A percentile compares a stretch with the other conserved stretches of the same genome.
Evolutionary conservation across 176 grass and related monocot genomes (phyloP).

Genomic region (Aechmea fasciata): DNA sequence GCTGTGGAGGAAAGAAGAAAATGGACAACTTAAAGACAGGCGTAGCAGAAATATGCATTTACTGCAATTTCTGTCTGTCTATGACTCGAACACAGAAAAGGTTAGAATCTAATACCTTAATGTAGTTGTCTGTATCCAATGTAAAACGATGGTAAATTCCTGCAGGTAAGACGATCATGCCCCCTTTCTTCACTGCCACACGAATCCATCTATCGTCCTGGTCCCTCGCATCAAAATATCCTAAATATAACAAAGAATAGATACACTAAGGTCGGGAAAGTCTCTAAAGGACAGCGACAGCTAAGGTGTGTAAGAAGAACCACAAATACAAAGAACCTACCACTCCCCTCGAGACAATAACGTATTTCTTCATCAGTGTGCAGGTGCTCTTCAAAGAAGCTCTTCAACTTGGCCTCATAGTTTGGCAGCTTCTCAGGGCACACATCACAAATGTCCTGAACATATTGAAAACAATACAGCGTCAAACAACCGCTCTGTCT

Average conservation of each 20-base stretch:
- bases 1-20: background rate
- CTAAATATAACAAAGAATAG: conserved; percentile 25
- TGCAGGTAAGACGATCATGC: conserved; percentile 93
- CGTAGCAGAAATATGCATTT: background rate
- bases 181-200: conserved; percentile 73
- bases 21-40: background rate
- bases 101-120: conserved; percentile 51
- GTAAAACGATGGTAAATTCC: conserved; percentile 97
- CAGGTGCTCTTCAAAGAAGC: conserved; percentile 87
- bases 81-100: background rate
- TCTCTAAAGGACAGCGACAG: background rate
- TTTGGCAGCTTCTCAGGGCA: conserved; percentile 80
- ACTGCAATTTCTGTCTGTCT: background rate
- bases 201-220: conserved; percentile 75
- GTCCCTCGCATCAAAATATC: conserved; percentile 93
- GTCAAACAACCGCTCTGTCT: background rate
- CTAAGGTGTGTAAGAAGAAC: background rate
- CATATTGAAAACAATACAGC: conserved; percentile 11
- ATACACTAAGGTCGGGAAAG: conserved; percentile 9
- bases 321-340: conserved; percentile 29
- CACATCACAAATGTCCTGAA: conserved; percentile 81
- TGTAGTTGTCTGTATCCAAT: conserved; percentile 67
- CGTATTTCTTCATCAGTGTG: conserved; percentile 97
- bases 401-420: conserved; percentile 71
- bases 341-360: conserved; percentile 82